Evolutionary conservation across 2,329 filamentous ascomycete genomes (phyloP).

Genomic region (Parastagonospora avenae): DNA sequence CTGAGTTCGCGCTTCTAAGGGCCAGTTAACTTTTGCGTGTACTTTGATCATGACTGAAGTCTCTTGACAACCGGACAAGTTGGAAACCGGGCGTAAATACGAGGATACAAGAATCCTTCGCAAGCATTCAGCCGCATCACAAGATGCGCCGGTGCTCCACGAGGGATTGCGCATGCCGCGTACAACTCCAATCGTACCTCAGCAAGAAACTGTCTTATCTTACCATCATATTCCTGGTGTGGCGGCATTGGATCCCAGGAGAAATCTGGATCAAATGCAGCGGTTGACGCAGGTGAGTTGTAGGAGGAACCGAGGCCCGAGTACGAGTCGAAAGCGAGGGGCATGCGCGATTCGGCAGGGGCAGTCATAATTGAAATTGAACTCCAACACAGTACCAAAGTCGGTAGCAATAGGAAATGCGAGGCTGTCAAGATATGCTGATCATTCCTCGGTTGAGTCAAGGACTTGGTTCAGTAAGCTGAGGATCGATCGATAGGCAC

Average conservation of each 20-base stretch:
- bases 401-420: slow-evolving; percentile 1
- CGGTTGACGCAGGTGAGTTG: slow-evolving; percentile 30
- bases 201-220: slow-evolving; percentile 18
- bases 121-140: background rate
- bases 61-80: background rate
- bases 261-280: slow-evolving; percentile 23
- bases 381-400: slow-evolving; percentile 3
- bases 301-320: slow-evolving; percentile 19
- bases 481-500: slow-evolving; percentile 19
- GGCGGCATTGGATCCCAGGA: slow-evolving; percentile 32
- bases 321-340: slow-evolving; percentile 25
- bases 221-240: slow-evolving; percentile 27
- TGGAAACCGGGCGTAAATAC: background rate
- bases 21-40: slow-evolving; percentile 6
- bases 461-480: background rate
- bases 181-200: slow-evolving; percentile 3
- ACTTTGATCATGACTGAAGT: background rate
- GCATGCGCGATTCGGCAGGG: slow-evolving; percentile 25
- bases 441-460: slow-evolving; percentile 14
- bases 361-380: slow-evolving; percentile 26
- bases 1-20: slow-evolving; percentile 8
- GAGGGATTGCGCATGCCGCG: background rate
- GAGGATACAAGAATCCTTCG: background rate
- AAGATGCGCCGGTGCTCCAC: background rate
- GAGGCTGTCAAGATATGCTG: slow-evolving; percentile 4